Percentiles rank a stretch among this genome's conserved stretches.
Evolutionary conservation across 2,329 filamentous ascomycete species (phyloP).

Genomic region (Beauveria australis): DNA sequence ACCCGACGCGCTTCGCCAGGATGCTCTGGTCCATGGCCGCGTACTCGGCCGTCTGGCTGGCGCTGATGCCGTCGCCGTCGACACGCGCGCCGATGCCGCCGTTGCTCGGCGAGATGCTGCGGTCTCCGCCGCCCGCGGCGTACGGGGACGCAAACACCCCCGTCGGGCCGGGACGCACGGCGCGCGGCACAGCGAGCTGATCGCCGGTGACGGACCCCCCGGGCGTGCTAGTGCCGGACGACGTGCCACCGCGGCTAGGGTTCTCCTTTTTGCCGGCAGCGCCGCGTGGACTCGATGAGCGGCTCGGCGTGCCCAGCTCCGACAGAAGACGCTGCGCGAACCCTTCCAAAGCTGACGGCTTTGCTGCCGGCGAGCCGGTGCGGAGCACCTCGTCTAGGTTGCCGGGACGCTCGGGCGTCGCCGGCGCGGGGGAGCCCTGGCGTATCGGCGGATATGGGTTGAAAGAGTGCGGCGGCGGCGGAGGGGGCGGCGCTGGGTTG

Average conservation of each 20-base stretch:
- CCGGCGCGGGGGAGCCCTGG: constrained; percentile 22
- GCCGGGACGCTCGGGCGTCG: constrained; percentile 31
- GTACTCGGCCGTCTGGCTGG: constrained; percentile 50
- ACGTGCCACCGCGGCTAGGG: constrained; percentile 18
- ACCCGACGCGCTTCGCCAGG: constrained; percentile 44
- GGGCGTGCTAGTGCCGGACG: constrained; percentile 24
- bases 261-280: constrained; percentile 35
- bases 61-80: constrained; percentile 26
- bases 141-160: background rate
- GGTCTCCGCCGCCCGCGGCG: constrained; percentile 14
- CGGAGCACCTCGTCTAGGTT: constrained; percentile 36
- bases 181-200: constrained; percentile 20
- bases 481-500: constrained; percentile 20
- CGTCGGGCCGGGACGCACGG: constrained; percentile 24
- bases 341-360: constrained; percentile 48
- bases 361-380: constrained; percentile 42
- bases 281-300: constrained; percentile 37
- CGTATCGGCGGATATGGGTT: constrained; percentile 13
- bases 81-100: constrained; percentile 21
- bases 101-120: constrained; percentile 35
- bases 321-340: constrained; percentile 56
- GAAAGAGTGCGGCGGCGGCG: background rate
- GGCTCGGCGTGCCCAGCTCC: constrained; percentile 47
- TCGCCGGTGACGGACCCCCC: constrained; percentile 19
- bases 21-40: constrained; percentile 58